Percentiles rank a stretch among this genome's conserved stretches.
phyloP scores from a whole-genome alignment of 495 filamentous ascomycete species.

The Corynascus novoguineensis region DNA sequence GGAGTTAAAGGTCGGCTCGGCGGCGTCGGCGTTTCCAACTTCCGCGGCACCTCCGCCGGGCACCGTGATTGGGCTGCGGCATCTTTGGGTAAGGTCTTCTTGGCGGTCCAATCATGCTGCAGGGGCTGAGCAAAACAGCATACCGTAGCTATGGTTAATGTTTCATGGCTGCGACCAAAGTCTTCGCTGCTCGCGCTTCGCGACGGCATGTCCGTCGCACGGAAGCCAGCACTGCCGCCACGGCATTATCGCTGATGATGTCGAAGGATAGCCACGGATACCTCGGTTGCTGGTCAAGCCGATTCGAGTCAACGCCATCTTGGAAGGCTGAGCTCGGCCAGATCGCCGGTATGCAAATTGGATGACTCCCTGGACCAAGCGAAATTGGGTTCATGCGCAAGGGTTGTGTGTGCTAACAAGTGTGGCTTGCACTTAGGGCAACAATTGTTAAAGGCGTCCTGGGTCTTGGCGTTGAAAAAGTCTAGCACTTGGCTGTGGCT shows the following conservation, averaged over 20 bases:
- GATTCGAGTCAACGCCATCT: no score
- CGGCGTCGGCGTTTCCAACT: not conserved
- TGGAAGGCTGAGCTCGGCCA: not conserved
- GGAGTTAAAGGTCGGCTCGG: not conserved
- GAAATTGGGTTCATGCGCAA: not conserved
- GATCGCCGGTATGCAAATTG: not conserved
- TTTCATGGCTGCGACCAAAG: no score
- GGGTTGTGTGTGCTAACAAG: not conserved
- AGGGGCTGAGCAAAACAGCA: not conserved
- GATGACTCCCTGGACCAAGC: not conserved
- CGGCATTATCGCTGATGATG: no score
- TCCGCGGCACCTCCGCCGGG: not conserved
- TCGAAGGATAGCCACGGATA: no score
- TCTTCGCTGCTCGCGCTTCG: no score
- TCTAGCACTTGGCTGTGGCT: not conserved
- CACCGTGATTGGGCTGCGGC: constrained; percentile 6
- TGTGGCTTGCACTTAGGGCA: not conserved
- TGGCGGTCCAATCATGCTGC: not conserved
- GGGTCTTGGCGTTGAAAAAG: not conserved
- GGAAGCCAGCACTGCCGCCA: no score
- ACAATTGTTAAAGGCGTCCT: not conserved
- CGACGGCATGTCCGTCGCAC: no score
- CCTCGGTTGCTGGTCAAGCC: no score
- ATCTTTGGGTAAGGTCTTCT: not conserved
- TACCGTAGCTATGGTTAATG: no score